Base-by-base conservation (phyloP, 2,329 filamentous ascomycete genomes). In the Aspergillus sp. region DNA sequence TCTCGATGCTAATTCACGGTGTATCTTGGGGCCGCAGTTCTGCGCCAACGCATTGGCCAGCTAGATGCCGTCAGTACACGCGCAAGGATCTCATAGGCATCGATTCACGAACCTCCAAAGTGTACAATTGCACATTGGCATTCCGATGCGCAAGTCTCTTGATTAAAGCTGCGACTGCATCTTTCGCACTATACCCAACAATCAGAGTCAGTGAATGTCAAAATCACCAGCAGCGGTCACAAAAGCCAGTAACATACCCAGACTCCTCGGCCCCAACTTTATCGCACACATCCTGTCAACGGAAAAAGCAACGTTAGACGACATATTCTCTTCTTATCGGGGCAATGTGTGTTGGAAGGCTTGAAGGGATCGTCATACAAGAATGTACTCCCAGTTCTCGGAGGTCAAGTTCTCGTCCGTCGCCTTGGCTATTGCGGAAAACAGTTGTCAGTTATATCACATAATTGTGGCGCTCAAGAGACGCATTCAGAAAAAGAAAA, bases 331-430 rank as follows among this genome's bases (percentile, higher is more conserved):
- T 14, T 15, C 27, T 25, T 43, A 8, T 35, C 43, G 35, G 47
- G 49, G 27, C 40, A n/a, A 21, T 39, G 25, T 14, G 21, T 35
- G 19, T 49, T 62, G 47, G 49, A 17, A 35, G 19, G 11, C 6
- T 23, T 12, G 12, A 11, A 19, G 48, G 39, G 33, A 58, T 41
- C 17, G 44, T 35, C 77, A 62, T 79, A 84, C 82, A 67, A 88
- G 78, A 65, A 88, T 88, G 65, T 81, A 87, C 72, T 89, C 87
- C 87, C 87, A 90, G 73, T 90, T 89, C 76, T 96, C 85, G 31
- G 88, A 90, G 21, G 93, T 98, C 68, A 98, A 85, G 77, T 97
- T 99, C 83, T 99, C 95, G 77, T 99, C 95, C 56, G 95, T 99
- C 71, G 95, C 93, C 78, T 90, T 90, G 70, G 86, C 87, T 88